A percentile compares a stretch with the other conserved stretches of the same genome.
phyloP scores from a whole-genome alignment of 148 eudicot species.

The Simmondsia chinensis region DNA sequence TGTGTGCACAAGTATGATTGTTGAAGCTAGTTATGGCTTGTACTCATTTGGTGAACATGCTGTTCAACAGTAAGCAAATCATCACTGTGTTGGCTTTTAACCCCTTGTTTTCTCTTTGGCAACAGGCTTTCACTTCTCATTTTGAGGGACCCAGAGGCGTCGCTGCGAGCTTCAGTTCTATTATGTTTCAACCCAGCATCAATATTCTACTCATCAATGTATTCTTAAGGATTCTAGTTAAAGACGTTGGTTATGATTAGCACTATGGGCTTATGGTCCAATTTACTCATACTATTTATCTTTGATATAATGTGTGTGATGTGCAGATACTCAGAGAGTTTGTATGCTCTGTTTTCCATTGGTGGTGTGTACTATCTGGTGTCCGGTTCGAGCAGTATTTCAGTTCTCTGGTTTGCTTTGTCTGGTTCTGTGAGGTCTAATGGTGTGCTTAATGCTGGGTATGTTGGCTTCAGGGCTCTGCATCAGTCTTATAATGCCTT shows the following conservation, averaged over 20 bases:
- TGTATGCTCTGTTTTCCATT: conserved; percentile 72
- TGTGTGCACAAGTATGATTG: too few species aligned
- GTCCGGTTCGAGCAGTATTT: conserved; percentile 34
- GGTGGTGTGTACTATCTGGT: conserved; percentile 68
- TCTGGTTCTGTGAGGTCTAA: conserved; percentile 83
- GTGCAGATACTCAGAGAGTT: conserved; percentile 87
- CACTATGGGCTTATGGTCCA: background rate
- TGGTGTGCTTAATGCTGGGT: conserved; percentile 90
- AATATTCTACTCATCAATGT: conserved; percentile 93
- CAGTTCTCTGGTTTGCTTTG: conserved; percentile 58
- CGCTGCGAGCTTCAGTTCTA: conserved; percentile 67
- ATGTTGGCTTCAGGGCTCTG: conserved; percentile 61
- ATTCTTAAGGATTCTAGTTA: conserved; percentile 5
- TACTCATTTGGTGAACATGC: too few species aligned
- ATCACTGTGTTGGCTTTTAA: too few species aligned
- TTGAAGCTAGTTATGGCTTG: too few species aligned
- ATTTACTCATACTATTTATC: background rate
- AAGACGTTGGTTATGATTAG: background rate
- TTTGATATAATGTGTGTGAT: conserved; percentile 4
- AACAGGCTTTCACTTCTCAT: conserved; percentile 66
- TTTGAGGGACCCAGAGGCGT: conserved; percentile 55
- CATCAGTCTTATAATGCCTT: conserved; percentile 56
- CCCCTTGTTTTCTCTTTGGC: conserved; percentile 7
- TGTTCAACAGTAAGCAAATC: too few species aligned
- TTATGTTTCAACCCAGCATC: conserved; percentile 98